Percentiles rank a stretch among this genome's conserved stretches.
Conservation (phyloP, 306 rosid species). For the Arachis stenosperma region DNA sequence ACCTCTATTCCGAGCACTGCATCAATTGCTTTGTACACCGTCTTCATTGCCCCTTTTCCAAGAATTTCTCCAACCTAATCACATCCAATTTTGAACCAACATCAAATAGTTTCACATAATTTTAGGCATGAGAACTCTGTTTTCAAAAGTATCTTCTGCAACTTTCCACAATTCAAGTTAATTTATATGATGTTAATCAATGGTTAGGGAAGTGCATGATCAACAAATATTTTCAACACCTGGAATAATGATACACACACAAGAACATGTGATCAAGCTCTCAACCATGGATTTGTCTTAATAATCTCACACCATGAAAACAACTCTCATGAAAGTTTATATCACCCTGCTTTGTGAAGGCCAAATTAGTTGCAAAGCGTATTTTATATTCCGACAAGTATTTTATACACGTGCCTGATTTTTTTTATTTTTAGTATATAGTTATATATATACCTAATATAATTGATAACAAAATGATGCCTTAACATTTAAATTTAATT, state of each 20-base stretch:
- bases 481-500: constrained; percentile 10
- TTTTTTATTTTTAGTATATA: too few species aligned
- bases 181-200: constrained; percentile 5
- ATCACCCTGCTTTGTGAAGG: too few species aligned
- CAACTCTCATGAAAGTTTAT: too few species aligned
- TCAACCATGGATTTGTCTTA: too few species aligned
- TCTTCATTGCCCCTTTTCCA: constrained; percentile 93
- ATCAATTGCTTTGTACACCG: constrained; percentile 88
- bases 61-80: constrained; percentile 70
- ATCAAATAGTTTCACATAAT: constrained; percentile 25
- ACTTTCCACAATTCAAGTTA: constrained; percentile 13
- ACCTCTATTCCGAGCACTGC: constrained; percentile 84
- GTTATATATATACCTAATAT: too few species aligned
- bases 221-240: not conserved
- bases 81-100: not conserved
- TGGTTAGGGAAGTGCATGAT: constrained; percentile 9
- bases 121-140: constrained; percentile 3
- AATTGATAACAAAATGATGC: not conserved
- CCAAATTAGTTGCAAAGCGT: too few species aligned
- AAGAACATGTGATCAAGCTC: too few species aligned
- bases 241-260: too few species aligned
- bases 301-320: too few species aligned
- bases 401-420: too few species aligned
- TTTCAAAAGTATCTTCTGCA: constrained; percentile 25
- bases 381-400: too few species aligned